Evolutionary conservation across 495 filamentous ascomycete genomes (phyloP).

Genomic region (Tuber borchii): DNA sequence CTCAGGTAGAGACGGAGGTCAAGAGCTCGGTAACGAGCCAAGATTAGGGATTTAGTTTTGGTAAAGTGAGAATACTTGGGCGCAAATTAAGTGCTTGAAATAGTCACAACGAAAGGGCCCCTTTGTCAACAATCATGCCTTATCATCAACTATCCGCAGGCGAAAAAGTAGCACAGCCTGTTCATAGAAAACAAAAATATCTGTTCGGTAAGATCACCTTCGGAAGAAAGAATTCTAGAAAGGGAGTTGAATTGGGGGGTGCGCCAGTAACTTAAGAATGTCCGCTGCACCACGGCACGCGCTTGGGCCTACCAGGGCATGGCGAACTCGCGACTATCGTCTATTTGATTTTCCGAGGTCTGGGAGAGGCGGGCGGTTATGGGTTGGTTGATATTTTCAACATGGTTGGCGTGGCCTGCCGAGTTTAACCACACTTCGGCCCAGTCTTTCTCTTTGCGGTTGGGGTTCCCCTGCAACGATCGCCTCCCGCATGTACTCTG

Average conservation of each 20-base stretch:
- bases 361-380: conserved; percentile 32
- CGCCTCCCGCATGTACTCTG: conserved; percentile 64
- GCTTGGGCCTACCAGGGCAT: conserved; percentile 44
- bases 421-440: conserved; percentile 53
- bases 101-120: too few species aligned
- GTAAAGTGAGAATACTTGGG: too few species aligned
- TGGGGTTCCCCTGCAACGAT: conserved; percentile 61
- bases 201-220: too few species aligned
- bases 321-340: conserved; percentile 52
- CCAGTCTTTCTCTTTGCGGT: conserved; percentile 58
- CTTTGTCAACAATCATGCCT: too few species aligned
- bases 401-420: conserved; percentile 43
- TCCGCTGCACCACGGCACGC: conserved; percentile 42
- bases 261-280: conserved; percentile 44
- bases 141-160: too few species aligned
- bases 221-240: too few species aligned
- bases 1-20: too few species aligned
- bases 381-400: conserved; percentile 49
- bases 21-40: too few species aligned
- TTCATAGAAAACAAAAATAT: too few species aligned
- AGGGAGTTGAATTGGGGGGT: conserved; percentile 30
- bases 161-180: too few species aligned
- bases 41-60: too few species aligned
- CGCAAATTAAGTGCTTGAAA: too few species aligned
- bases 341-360: conserved; percentile 40